phyloP scores from a whole-genome alignment of 2,329 filamentous ascomycete species.

The Graphilbum sp. region DNA sequence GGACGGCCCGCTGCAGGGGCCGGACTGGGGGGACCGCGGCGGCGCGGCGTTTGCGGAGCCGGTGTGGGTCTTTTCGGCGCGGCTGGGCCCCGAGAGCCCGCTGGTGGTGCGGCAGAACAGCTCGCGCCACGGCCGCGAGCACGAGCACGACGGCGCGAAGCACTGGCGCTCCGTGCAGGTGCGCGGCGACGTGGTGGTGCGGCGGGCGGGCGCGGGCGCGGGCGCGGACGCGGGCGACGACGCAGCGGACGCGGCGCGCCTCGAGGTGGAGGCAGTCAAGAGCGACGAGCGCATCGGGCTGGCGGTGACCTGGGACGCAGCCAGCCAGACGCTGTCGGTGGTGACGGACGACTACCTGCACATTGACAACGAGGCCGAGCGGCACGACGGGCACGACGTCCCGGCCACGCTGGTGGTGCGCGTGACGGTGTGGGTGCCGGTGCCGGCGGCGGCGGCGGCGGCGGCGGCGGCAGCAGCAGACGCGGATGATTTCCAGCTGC shows the following conservation, averaged over 20 bases:
- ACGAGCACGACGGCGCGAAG: neutral
- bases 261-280: conserved; percentile 24
- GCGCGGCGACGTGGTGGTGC: conserved; percentile 28
- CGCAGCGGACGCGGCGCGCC: neutral
- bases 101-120: conserved; percentile 25
- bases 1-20: conserved; percentile 4
- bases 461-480: conserved; percentile 11
- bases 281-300: conserved; percentile 26
- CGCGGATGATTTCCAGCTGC: conserved; percentile 14
- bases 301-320: conserved; percentile 16
- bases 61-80: conserved; percentile 12
- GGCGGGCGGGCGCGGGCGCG: conserved; percentile 12
- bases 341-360: conserved; percentile 2
- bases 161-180: conserved; percentile 18
- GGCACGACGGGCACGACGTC: conserved; percentile 17
- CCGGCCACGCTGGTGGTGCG: conserved; percentile 13
- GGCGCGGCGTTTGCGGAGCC: neutral
- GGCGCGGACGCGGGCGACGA: neutral
- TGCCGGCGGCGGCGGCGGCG: conserved; percentile 30
- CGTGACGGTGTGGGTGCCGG: conserved; percentile 3
- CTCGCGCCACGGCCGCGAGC: conserved; percentile 7
- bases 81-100: conserved; percentile 18
- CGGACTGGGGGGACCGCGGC: neutral
- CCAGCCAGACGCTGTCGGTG: conserved; percentile 22
- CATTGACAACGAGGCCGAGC: neutral